Conservation (phyloP, 768 basidiomycete genomes). For the Mycena venus region DNA sequence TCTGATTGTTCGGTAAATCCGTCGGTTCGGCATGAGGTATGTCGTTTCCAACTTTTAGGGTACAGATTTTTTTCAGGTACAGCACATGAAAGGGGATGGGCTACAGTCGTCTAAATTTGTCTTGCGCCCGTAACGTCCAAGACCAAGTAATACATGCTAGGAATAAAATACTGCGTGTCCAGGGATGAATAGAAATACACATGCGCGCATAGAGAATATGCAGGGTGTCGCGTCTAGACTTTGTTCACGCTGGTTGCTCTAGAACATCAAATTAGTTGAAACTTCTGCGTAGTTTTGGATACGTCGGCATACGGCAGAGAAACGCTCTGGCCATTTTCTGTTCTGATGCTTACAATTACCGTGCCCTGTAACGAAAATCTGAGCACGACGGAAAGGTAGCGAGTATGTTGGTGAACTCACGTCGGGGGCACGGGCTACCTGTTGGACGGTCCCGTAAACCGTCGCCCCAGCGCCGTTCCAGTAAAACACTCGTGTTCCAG, state of each 20-base stretch:
- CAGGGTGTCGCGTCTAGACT: slow-evolving; percentile 43
- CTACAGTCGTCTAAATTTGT: slow-evolving; percentile 23
- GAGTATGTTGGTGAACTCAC: slow-evolving; percentile 53
- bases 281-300: background rate
- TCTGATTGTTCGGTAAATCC: slow-evolving; percentile 22
- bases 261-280: slow-evolving; percentile 3
- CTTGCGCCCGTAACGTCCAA: background rate
- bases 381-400: slow-evolving; percentile 9
- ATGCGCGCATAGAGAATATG: background rate
- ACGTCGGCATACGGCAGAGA: slow-evolving; percentile 68
- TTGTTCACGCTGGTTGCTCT: slow-evolving; percentile 63
- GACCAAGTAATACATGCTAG: slow-evolving; percentile 9
- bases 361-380: slow-evolving; percentile 68
- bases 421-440: slow-evolving; percentile 67
- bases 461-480: slow-evolving; percentile 68
- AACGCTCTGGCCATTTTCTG: slow-evolving; percentile 61
- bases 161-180: slow-evolving; percentile 20
- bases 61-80: slow-evolving; percentile 28
- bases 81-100: slow-evolving; percentile 4
- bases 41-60: slow-evolving; percentile 26
- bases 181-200: background rate
- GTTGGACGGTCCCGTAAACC: slow-evolving; percentile 71
- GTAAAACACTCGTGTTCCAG: slow-evolving; percentile 78
- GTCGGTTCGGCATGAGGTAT: slow-evolving; percentile 20
- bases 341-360: slow-evolving; percentile 64